Evolutionary conservation across 208 protist species (phyloP), one percentile per base, ranked within the genome.

Genomic region (Leishmania lainsoni): DNA sequence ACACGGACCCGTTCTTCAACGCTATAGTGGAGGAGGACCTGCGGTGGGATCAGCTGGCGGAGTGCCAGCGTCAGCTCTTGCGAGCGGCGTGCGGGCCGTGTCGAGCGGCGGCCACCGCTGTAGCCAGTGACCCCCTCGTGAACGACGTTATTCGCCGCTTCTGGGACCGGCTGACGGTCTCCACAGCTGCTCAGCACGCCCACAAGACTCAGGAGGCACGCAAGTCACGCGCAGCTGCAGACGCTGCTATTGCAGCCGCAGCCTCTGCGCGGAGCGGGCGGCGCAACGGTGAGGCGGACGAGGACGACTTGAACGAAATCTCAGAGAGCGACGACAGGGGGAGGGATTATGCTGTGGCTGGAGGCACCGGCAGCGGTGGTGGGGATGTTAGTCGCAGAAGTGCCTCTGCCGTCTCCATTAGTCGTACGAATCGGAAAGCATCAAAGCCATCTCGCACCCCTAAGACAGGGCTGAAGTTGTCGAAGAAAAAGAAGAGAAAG

Each of bases 141-240:
- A 95, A 95, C 80, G 90, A 95, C 77, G 56, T 94, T 48, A 94
- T 97, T 70, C 86, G 85, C 5, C 94, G 94, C 54, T 96, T 93
- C 79, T 97, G 94, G 92, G 89, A 93, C 29, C 89, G 92, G 26
- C 65, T 97, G 16, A 97, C 94, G 52, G 89, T 94, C n/a, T 89
- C 91, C 0, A 68, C 87, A 45, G 89, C 89, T 35, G 91, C 86
- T 58, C 81, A 87, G 56, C 78, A 82, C 69, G 83, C 81, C 3
- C 79, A 89, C 75, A 76, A 83, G 42, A 49, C 69, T 6, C 79
- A 81, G 66, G 85, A 87, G 75, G 81, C 52, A 20, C 65, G 17
- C 35, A 81, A 76, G 71, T 75, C 78, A 29, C 69, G 73, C 71
- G 81, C 78, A 54, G 81, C 74, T 1, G 76, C 75, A 22, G 86